Conservation (phyloP, 441 rosid species). For the Brassica hybrid region DNA sequence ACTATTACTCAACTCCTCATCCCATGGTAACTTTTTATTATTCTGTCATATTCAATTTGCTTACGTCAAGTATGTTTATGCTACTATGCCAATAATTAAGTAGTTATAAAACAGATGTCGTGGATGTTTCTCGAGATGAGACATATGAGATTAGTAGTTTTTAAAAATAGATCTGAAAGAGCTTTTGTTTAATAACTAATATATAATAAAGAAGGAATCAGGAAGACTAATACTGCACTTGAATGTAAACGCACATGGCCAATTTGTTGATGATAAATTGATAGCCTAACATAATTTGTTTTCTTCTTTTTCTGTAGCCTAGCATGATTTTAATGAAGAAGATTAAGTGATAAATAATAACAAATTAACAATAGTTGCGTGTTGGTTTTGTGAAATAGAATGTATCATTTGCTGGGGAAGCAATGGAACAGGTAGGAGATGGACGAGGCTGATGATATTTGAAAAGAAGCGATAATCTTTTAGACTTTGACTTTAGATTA, state of each 20-base stretch:
- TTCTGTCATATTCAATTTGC: slow-evolving; percentile 10
- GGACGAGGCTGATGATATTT: slow-evolving; percentile 40
- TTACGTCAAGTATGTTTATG: slow-evolving; percentile 10
- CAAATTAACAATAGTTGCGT: slow-evolving; percentile 20
- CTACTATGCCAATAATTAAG: not conserved
- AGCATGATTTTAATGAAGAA: not conserved
- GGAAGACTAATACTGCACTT: slow-evolving; percentile 35
- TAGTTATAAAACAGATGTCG: slow-evolving; percentile 24
- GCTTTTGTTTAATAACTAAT: slow-evolving; percentile 24
- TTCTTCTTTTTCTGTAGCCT: not conserved
- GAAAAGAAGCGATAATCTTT: slow-evolving; percentile 31
- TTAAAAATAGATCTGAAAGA: slow-evolving; percentile 5
- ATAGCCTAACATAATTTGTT: not conserved
- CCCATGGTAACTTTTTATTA: slow-evolving; percentile 27
- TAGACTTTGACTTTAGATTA: slow-evolving; percentile 40
- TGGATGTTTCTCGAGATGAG: slow-evolving; percentile 45
- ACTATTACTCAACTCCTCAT: slow-evolving; percentile 40
- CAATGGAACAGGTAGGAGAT: slow-evolving; percentile 45
- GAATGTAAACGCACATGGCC: slow-evolving; percentile 39
- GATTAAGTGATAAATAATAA: not conserved
- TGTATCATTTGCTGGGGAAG: slow-evolving; percentile 44
- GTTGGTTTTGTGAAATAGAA: slow-evolving; percentile 39
- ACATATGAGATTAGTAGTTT: slow-evolving; percentile 28
- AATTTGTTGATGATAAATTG: slow-evolving; percentile 19
- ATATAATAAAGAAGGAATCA: slow-evolving; percentile 16